Evolutionary conservation across 805 yeast species (phyloP), one percentile per base, ranked within the genome.

Genomic region (Lipomyces sp.): DNA sequence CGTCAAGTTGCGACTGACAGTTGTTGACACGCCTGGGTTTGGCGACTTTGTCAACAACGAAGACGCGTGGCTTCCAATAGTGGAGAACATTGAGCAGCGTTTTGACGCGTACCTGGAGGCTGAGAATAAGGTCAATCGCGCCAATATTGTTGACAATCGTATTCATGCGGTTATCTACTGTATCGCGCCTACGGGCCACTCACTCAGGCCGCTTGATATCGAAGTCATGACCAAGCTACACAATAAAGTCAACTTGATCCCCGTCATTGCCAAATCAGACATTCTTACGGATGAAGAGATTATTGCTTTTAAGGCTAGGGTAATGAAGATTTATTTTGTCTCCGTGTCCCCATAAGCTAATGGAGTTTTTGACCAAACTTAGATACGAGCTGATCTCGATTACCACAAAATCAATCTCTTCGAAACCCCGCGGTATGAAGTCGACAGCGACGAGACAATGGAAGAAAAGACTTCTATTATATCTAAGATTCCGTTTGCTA

Each of bases 181-280:
- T 74, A 90, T 95, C 75, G 97, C 94, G 80, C 99, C 99, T 73
- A 93, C 98, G 33, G 98, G 97, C 68, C 99, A 95, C 80, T 86
- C 90, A 54, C 84, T 95, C 77, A 90, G 88, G 77, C 88, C 97
- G 24, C 83, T 95, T 74, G 99, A 95, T 78, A 87, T 95, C 72
- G 88, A 85, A 71, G 90, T 93, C 73, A 90, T 95, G 91, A 88
- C 88, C 76, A 86, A 87, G 76, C 86, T 95, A 69, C 96, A 92
- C 80, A 88, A 88, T 75, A 92, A 92, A 78, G 97, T 93, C 69
- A 95, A 95, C 78, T 84, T 95, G 78, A 90, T 95, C 69, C 99
- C 99, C 57, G 86, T 95, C 59, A 91, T 95, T 79, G 95, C 98
- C 70, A 94, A 94, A 81, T 87, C 97, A 33, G 99, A 95, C 79